Evolutionary conservation across 164 flowering plant species (phyloP).

Genomic region (Annona squamosa): DNA sequence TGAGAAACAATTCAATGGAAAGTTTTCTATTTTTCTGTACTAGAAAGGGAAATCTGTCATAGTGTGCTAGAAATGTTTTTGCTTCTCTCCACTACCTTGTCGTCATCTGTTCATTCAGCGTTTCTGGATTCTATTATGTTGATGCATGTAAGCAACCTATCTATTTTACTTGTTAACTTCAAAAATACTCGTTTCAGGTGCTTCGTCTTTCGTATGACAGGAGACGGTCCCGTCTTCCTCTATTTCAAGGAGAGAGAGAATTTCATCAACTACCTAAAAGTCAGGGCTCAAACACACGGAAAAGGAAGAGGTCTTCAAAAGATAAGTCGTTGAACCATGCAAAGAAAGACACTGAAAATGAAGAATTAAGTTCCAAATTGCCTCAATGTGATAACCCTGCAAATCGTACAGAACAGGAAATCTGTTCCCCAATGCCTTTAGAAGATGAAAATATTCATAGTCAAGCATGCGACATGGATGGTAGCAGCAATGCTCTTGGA

Average conservation of each 20-base stretch:
- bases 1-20: no score
- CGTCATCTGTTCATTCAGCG: background rate
- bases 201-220: constrained; percentile 68
- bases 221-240: constrained; percentile 30
- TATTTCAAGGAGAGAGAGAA: constrained; percentile 23
- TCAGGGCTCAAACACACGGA: constrained; percentile 24
- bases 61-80: no score
- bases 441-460: constrained; percentile 17
- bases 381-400: constrained; percentile 12
- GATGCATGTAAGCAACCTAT: background rate
- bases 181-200: constrained; percentile 45
- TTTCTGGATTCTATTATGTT: background rate
- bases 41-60: no score
- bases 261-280: constrained; percentile 12
- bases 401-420: constrained; percentile 18
- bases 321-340: constrained; percentile 22
- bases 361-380: constrained; percentile 12
- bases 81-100: no score
- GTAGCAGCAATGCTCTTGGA: constrained; percentile 19
- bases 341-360: constrained; percentile 16
- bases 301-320: constrained; percentile 34
- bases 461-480: constrained; percentile 21
- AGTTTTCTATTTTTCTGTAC: no score
- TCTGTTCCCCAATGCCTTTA: constrained; percentile 3
- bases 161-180: background rate